phyloP scores from a whole-genome alignment of 805 yeast genomes.

The Candida ovalis region DNA sequence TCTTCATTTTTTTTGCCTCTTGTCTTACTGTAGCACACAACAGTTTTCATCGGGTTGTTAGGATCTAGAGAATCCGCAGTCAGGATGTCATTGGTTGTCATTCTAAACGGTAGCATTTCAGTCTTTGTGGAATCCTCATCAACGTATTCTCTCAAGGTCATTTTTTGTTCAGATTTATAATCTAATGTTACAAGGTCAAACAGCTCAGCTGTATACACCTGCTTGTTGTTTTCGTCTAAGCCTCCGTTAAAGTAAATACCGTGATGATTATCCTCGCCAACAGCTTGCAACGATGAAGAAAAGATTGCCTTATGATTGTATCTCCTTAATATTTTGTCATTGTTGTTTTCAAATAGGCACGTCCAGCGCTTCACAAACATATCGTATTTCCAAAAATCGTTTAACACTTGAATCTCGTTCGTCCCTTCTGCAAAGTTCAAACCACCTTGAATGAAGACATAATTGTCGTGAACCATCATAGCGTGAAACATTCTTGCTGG shows the following conservation, averaged over 20 bases:
- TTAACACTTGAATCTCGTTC: constrained; percentile 42
- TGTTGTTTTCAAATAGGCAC: constrained; percentile 39
- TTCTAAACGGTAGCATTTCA: constrained; percentile 2
- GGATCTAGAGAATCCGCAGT: constrained; percentile 6
- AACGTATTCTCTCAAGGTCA: constrained; percentile 9
- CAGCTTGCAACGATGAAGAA: constrained; percentile 33
- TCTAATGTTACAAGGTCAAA: constrained; percentile 42
- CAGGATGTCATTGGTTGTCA: constrained; percentile 6
- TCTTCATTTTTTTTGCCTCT: constrained; percentile 10
- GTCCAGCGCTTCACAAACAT: constrained; percentile 51
- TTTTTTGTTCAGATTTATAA: constrained; percentile 14
- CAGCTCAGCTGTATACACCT: constrained; percentile 33
- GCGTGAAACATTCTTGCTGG: constrained; percentile 58
- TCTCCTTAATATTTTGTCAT: constrained; percentile 29
- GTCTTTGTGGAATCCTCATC: background rate
- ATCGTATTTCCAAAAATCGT: constrained; percentile 70
- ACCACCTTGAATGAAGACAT: constrained; percentile 65
- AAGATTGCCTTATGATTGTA: constrained; percentile 51
- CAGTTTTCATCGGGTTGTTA: constrained; percentile 2
- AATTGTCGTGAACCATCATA: constrained; percentile 44
- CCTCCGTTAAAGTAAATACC: constrained; percentile 59
- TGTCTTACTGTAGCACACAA: constrained; percentile 9
- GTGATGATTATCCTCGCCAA: constrained; percentile 37
- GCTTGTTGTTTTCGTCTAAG: constrained; percentile 33
- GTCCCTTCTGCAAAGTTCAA: constrained; percentile 36